These are phyloP conservation scores for Cyberlindnera suaveolens DNA, from an alignment of 805 yeast genomes.

Conservation along the genomic window DNA sequence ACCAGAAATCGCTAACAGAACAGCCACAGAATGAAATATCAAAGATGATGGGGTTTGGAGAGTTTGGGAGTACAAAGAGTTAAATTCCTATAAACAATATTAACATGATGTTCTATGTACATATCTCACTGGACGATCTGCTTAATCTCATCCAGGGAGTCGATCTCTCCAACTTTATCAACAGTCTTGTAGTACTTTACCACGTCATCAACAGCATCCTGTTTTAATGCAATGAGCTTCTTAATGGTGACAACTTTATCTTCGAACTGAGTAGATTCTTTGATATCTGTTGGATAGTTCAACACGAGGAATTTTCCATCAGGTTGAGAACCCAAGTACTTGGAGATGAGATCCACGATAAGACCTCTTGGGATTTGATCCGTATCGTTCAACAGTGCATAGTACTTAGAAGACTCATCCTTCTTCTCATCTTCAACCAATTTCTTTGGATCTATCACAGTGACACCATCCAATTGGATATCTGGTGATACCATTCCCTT, in stretches of 20 bases:
- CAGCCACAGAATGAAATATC: slow-evolving; percentile 21
- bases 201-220: slow-evolving; percentile 30
- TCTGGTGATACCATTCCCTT: slow-evolving; percentile 18
- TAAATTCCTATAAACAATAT: neutral
- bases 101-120: neutral
- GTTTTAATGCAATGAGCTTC: slow-evolving; percentile 32
- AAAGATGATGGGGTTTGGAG: slow-evolving; percentile 53
- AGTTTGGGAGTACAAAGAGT: slow-evolving; percentile 46
- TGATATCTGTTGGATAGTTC: slow-evolving; percentile 55
- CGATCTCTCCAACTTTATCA: slow-evolving; percentile 34
- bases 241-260: slow-evolving; percentile 52
- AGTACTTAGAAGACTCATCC: slow-evolving; percentile 40
- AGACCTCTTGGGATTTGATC: slow-evolving; percentile 31
- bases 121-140: neutral
- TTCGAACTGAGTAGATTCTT: slow-evolving; percentile 68
- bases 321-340: slow-evolving; percentile 23
- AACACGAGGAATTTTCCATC: slow-evolving; percentile 38
- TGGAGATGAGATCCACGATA: slow-evolving; percentile 27
- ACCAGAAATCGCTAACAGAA: slow-evolving; percentile 7
- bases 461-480: slow-evolving; percentile 12
- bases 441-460: slow-evolving; percentile 44
- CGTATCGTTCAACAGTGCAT: slow-evolving; percentile 40
- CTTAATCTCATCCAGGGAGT: slow-evolving; percentile 4
- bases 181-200: slow-evolving; percentile 62
- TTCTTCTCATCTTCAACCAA: slow-evolving; percentile 41